phyloP scores from a whole-genome alignment of 768 basidiomycete genomes.

The Crucibulum laeve region DNA sequence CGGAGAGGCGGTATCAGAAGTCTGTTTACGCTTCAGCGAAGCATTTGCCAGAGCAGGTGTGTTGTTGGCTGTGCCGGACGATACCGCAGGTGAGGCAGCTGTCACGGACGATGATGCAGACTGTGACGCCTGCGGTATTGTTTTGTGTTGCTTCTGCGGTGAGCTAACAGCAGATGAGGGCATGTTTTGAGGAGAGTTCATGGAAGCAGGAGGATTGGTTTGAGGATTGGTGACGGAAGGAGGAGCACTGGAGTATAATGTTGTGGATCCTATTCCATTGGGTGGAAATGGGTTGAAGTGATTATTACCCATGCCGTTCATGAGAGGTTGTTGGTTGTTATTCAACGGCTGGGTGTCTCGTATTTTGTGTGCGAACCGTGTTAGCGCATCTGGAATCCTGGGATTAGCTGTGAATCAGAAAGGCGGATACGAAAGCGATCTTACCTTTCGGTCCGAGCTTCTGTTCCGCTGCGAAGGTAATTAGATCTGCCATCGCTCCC shows the following conservation, averaged over 20 bases:
- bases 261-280: slow-evolving; percentile 11
- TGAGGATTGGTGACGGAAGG: slow-evolving; percentile 42
- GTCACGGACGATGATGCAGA: slow-evolving; percentile 18
- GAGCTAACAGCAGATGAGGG: slow-evolving; percentile 48
- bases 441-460: slow-evolving; percentile 63
- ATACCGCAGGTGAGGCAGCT: slow-evolving; percentile 20
- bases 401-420: slow-evolving; percentile 7
- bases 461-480: slow-evolving; percentile 53
- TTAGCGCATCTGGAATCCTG: slow-evolving; percentile 41
- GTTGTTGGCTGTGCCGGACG: slow-evolving; percentile 37
- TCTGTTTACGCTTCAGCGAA: slow-evolving; percentile 54
- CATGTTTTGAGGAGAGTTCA: slow-evolving; percentile 48
- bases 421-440: slow-evolving; percentile 19
- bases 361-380: slow-evolving; percentile 33
- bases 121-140: slow-evolving; percentile 32
- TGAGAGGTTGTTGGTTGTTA: slow-evolving; percentile 11
- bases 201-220: slow-evolving; percentile 20
- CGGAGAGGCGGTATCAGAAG: slow-evolving; percentile 43
- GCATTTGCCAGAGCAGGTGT: slow-evolving; percentile 46
- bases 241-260: slow-evolving; percentile 48
- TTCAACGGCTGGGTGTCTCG: slow-evolving; percentile 28
- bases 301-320: slow-evolving; percentile 10
- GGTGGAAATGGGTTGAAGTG: slow-evolving; percentile 15
- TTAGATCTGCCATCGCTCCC: slow-evolving; percentile 74
- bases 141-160: slow-evolving; percentile 62